Evolutionary conservation across 768 basidiomycete species (phyloP).

Genomic region (Phaffia australis): DNA sequence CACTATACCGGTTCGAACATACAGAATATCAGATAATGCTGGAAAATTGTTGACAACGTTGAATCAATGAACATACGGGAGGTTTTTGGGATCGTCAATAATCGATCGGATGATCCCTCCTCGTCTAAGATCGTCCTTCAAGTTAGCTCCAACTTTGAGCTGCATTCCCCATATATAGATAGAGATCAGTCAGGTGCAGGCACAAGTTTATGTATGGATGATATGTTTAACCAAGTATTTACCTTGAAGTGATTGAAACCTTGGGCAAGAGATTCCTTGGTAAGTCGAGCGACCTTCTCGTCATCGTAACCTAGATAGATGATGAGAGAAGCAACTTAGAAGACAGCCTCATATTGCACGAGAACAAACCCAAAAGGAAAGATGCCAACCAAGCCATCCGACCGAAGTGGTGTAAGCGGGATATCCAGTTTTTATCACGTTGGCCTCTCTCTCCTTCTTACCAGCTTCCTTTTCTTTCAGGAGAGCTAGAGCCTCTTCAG

Average conservation of each 20-base stretch:
- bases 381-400: conserved; percentile 61
- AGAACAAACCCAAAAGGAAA: background rate
- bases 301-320: conserved; percentile 62
- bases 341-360: background rate
- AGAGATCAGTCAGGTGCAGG: background rate
- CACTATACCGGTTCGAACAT: conserved; percentile 7
- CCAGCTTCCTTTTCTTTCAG: conserved; percentile 63
- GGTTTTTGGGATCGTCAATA: conserved; percentile 81
- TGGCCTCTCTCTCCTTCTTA: conserved; percentile 67
- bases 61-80: conserved; percentile 44
- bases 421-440: conserved; percentile 67
- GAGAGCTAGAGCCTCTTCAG: conserved; percentile 74
- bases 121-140: conserved; percentile 70
- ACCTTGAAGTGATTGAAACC: conserved; percentile 97
- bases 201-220: background rate
- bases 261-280: conserved; percentile 66
- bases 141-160: conserved; percentile 89
- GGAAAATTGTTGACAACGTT: background rate
- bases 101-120: conserved; percentile 83
- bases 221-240: conserved; percentile 15
- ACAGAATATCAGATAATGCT: background rate
- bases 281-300: conserved; percentile 78
- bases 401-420: conserved; percentile 90
- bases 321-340: background rate
- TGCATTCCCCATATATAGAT: conserved; percentile 10